Conservation (phyloP, 257 asterid genomes). For the Petrea volubilis region DNA sequence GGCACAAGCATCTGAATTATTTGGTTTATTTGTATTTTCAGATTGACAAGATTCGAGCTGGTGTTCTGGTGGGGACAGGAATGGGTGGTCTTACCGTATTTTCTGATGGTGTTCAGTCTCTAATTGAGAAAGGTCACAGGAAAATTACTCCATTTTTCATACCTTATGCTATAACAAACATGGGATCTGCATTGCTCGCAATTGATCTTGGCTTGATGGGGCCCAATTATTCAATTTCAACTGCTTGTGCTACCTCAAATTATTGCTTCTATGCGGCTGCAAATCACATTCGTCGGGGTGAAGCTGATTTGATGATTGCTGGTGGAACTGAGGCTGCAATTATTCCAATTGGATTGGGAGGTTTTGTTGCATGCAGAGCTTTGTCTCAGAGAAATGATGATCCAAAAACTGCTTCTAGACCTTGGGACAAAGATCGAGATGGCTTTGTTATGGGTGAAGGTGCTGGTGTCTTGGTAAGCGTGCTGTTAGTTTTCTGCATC, state of each 20-base stretch:
- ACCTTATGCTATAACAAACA: conserved; percentile 53
- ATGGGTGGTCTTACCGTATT: conserved; percentile 52
- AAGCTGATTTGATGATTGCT: conserved; percentile 69
- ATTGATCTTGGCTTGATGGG: conserved; percentile 75
- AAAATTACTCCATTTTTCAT: conserved; percentile 53
- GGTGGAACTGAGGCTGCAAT: conserved; percentile 76
- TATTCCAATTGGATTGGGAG: conserved; percentile 58
- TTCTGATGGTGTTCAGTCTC: conserved; percentile 45
- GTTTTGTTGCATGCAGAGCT: conserved; percentile 76
- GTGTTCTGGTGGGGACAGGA: conserved; percentile 60
- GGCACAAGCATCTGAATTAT: conserved; percentile 14
- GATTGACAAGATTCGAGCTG: conserved; percentile 53
- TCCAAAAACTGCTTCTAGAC: conserved; percentile 70
- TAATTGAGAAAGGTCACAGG: conserved; percentile 49
- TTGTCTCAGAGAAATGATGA: conserved; percentile 71
- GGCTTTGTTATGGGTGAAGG: conserved; percentile 72
- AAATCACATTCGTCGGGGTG: conserved; percentile 67
- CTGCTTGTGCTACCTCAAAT: conserved; percentile 77
- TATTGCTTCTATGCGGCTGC: conserved; percentile 73
- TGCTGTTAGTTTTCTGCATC: neutral
- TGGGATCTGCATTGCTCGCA: conserved; percentile 61
- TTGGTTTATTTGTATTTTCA: conserved; percentile 24
- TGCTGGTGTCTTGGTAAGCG: conserved; percentile 57
- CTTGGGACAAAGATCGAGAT: conserved; percentile 68
- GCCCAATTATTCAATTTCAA: conserved; percentile 68